Percentiles rank a stretch among this genome's conserved stretches.
Evolutionary conservation across 768 basidiomycete genomes (phyloP).

Genomic region (Lenzites betulinus): DNA sequence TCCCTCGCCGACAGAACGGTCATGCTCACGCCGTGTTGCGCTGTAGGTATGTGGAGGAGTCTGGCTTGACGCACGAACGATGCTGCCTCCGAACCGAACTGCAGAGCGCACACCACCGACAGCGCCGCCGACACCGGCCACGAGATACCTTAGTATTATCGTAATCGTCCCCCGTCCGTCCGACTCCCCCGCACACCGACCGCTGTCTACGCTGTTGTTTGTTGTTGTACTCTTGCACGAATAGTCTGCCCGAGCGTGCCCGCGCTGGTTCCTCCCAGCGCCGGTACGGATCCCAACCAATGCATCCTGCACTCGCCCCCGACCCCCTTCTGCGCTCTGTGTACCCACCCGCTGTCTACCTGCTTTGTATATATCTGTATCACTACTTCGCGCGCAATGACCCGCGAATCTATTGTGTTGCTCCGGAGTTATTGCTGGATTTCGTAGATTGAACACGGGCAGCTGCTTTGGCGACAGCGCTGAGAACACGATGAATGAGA

Average conservation of each 20-base stretch:
- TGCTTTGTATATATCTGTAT: conserved; percentile 25
- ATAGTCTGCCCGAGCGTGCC: conserved; percentile 12
- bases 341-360: conserved; percentile 19
- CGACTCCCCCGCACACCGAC: conserved; percentile 4
- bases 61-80: conserved; percentile 51
- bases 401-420: not conserved
- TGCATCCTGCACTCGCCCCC: conserved; percentile 1
- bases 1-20: no score
- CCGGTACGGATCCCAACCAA: no score
- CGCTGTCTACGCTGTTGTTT: not conserved
- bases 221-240: conserved; percentile 24
- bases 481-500: not conserved
- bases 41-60: conserved; percentile 80
- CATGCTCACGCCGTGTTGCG: no score
- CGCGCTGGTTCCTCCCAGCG: no score
- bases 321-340: conserved; percentile 15
- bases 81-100: conserved; percentile 11
- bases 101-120: conserved; percentile 11
- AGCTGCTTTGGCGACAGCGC: no score
- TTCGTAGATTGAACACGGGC: not conserved
- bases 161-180: conserved; percentile 24
- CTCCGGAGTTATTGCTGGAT: not conserved
- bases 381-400: conserved; percentile 1
- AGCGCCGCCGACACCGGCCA: conserved; percentile 6
- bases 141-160: conserved; percentile 21